Evolutionary conservation across 805 yeast genomes (phyloP), one percentile per base, ranked within the genome.

Genomic region (Dipodascopsis tothii): DNA sequence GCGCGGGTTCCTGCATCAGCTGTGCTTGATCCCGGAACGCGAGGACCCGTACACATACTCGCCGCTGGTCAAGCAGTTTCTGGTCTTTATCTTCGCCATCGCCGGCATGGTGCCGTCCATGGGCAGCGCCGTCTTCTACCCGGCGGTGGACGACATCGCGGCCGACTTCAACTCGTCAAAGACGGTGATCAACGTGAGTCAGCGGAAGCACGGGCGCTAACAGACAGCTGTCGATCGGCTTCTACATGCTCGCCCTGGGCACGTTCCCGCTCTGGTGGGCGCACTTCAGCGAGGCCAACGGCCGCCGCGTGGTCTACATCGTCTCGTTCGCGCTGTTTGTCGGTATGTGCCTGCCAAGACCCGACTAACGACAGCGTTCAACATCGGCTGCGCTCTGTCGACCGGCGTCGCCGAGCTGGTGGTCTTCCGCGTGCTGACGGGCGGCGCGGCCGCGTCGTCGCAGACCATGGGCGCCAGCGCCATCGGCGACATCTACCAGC

Each of bases 391-490:
- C 55, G 78, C 94, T 0, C 62, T 81, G 21, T 68, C 86, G 0
- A 80, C 78, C 2, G 69, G 64, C 43, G 78, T 85, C 25, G 70
- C 71, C 1, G 67, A 78, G 41, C 71, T 86, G 38, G 81, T 84
- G 51, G 77, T 75, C 1, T 73, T 85, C 43, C 69, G 95, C 54
- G 74, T 82, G 3, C 61, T 85, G 1, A 69, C 81, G 35, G 94
- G 95, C 42, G 95, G 86, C 0, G 75, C 81, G 47, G 81, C 88
- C 1, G 92, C 92, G 1, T 76, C 86, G 34, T 95, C 86, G 0
- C 95, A 86, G 60, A 75, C 88, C 17, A 85, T 85, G 22, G 95
- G 95, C 3, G 95, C 95, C 0, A 95, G 94, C 2, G 83, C 94
- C 0, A 79, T 85, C 17, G 73, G 84, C 18, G 95, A 86, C 57